Percentiles rank a stretch among this genome's conserved stretches.
Conservation (phyloP, 768 basidiomycete species). For the Amanita molliuscula region DNA sequence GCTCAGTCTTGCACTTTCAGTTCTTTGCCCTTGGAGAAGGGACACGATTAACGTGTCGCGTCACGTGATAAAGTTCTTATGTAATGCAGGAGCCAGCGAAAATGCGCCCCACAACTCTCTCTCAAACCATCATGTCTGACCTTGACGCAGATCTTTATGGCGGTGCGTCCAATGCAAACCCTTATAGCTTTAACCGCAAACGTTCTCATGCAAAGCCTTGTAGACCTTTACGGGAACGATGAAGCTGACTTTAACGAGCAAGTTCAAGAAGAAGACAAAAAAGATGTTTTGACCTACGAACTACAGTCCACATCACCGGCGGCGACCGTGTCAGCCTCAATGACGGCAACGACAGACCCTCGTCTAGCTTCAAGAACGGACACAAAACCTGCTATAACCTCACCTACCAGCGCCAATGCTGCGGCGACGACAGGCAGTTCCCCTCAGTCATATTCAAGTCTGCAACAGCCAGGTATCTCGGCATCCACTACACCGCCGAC, state of each 20-base stretch:
- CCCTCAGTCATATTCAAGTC: constrained; percentile 8
- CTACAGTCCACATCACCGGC: constrained; percentile 6
- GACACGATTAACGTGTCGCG: not conserved
- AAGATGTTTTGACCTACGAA: constrained; percentile 10
- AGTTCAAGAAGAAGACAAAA: constrained; percentile 6
- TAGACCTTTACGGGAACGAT: constrained; percentile 71
- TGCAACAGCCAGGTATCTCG: constrained; percentile 1
- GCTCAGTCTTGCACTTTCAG: no score
- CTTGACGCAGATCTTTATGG: constrained; percentile 88
- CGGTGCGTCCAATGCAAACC: constrained; percentile 35
- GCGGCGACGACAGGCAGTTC: constrained; percentile 9
- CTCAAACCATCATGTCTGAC: constrained; percentile 53
- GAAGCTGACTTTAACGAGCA: constrained; percentile 51
- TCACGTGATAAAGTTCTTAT: not conserved
- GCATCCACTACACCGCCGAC: constrained; percentile 6
- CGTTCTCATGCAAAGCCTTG: not conserved
- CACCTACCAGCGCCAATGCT: constrained; percentile 10
- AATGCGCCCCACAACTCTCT: constrained; percentile 15
- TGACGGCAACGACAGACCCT: constrained; percentile 8
- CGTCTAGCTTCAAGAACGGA: constrained; percentile 3
- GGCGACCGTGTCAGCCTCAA: constrained; percentile 10
- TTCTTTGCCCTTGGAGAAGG: not conserved
- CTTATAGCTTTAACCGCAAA: not conserved
- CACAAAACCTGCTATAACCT: constrained; percentile 7
- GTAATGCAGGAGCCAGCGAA: constrained; percentile 1